Base-by-base conservation (phyloP, 345 rosid genomes). In the Noccaea caerulescens region DNA sequence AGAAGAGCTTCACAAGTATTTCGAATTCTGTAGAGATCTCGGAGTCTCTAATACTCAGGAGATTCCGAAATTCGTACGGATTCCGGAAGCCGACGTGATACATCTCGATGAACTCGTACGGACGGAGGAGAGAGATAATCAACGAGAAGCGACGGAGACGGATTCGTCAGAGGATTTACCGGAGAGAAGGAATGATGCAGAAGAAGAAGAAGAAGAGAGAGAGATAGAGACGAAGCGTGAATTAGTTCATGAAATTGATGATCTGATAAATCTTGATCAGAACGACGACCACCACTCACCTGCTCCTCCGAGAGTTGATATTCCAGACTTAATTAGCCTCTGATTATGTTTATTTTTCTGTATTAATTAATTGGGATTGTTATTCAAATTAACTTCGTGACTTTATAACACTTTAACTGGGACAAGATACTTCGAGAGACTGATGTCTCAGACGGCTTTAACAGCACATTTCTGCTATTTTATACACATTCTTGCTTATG, bases 31-130 rank as follows among this genome's bases (percentile, higher is more conserved):
- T 46, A 69, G 44, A 68, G 78, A 71, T 6, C 76, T 82, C 1
- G 92, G 90, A 0, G 82, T 85, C 16, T 54, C 80, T 1, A 90
- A 84, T n/a, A 85, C 83, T 8, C 68, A 81, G 30, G 89, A 83
- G 58, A 70, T 84, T 38, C 88, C 89, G 0, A 42, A 69, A 13
- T 72, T 87, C 10, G 71, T 75, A 1, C 52, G 76, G 11, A 77
- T 93, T 36, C 85, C 88, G 0, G 84, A 80, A 23, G 71, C 72
- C 13, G 93, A 83, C 8, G 80, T 88, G 8, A 25, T 54, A 18
- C 82, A 81, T 41, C 86, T 89, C 7, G 80, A 83, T 66, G 71
- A 79, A 11, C 71, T 87, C 4, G 75, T 88, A 53, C 41, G 51
- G 10, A 83, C 86, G 9, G 67, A 71, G 50, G 39, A 12, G 4